These are phyloP conservation scores for Saksenaea oblongispora DNA, from an alignment of 371 early-diverging fungal species.

Conservation along the genomic window DNA sequence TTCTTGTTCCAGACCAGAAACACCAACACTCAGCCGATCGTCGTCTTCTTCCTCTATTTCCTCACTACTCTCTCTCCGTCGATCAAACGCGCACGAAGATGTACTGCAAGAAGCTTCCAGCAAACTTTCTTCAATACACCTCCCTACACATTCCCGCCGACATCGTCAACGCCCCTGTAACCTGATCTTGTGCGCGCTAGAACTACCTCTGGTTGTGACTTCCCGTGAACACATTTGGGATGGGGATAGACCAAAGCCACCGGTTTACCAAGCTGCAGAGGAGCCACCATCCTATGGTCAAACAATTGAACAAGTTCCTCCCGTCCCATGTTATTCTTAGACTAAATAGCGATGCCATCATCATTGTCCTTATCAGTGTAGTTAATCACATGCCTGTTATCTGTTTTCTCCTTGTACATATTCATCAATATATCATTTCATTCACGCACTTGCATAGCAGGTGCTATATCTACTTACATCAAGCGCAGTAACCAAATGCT, in stretches of 20 bases:
- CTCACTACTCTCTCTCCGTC: conserved; percentile 25
- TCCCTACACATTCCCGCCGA: not conserved
- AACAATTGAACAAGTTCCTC: conserved; percentile 33
- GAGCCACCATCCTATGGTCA: conserved; percentile 42
- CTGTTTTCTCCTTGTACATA: not conserved
- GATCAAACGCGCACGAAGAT: conserved; percentile 1
- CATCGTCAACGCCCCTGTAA: not conserved
- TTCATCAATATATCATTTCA: not conserved
- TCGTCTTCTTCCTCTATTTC: conserved; percentile 44
- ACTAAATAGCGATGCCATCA: not conserved
- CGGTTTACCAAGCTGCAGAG: conserved; percentile 37
- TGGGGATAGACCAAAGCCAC: conserved; percentile 21
- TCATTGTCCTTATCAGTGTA: not conserved
- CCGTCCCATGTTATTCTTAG: conserved; percentile 36
- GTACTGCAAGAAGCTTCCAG: not conserved
- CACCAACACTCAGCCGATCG: conserved; percentile 37
- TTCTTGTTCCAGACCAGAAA: conserved; percentile 23
- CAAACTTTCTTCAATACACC: not conserved
- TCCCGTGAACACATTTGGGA: conserved; percentile 47
- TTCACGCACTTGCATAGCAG: not conserved
- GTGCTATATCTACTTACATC: too few relatives aligned
- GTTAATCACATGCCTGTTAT: not conserved
- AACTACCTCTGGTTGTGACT: conserved; percentile 45
- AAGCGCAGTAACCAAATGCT: not conserved
- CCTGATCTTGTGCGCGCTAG: conserved; percentile 35